Conservation (phyloP, 306 rosid species). For the Sophora flavescens region DNA sequence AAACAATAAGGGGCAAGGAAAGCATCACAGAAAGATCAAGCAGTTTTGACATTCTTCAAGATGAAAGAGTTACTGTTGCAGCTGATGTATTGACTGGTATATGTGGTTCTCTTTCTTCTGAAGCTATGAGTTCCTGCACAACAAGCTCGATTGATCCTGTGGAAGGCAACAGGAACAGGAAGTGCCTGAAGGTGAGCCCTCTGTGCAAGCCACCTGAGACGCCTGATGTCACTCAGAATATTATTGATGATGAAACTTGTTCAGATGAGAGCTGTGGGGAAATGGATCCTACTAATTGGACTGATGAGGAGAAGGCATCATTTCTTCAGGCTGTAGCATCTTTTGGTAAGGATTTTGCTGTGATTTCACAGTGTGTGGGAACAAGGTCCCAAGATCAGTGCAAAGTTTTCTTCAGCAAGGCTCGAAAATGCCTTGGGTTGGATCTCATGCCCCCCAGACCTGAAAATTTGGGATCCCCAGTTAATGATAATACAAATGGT, state of each 20-base stretch:
- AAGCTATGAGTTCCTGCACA: constrained; percentile 83
- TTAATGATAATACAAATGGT: constrained; percentile 67
- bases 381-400: constrained; percentile 87
- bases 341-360: constrained; percentile 76
- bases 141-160: constrained; percentile 77
- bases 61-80: constrained; percentile 84
- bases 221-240: constrained; percentile 58
- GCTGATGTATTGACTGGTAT: constrained; percentile 96
- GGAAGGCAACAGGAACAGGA: constrained; percentile 64
- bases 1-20: constrained; percentile 53
- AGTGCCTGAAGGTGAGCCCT: constrained; percentile 56
- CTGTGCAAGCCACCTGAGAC: constrained; percentile 48
- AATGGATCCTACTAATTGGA: constrained; percentile 85
- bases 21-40: constrained; percentile 53
- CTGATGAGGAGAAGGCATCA: constrained; percentile 82
- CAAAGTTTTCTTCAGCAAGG: constrained; percentile 94
- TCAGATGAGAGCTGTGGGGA: constrained; percentile 96
- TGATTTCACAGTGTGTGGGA: constrained; percentile 71
- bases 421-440: constrained; percentile 85
- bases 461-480: constrained; percentile 59
- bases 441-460: constrained; percentile 63
- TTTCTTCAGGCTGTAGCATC: constrained; percentile 88
- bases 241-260: constrained; percentile 78
- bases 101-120: constrained; percentile 85
- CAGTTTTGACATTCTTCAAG: constrained; percentile 64